These are phyloP conservation scores for Colletotrichum musae DNA, from an alignment of 2,329 filamentous ascomycete genomes.

Conservation along the genomic window DNA sequence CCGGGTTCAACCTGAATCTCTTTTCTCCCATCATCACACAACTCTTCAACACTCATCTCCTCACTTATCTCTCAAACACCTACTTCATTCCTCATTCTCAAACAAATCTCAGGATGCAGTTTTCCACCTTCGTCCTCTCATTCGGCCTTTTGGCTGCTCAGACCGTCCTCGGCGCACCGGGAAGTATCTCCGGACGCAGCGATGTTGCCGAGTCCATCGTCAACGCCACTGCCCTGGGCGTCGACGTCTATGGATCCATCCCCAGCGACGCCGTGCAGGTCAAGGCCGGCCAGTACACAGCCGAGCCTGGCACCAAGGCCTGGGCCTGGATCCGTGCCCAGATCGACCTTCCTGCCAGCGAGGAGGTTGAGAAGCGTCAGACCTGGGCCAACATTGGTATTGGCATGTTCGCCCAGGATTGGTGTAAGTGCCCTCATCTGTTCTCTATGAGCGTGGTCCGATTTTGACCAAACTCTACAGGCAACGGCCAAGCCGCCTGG, in stretches of 20 bases:
- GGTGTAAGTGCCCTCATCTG: constrained; percentile 28
- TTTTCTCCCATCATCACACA: too few species aligned
- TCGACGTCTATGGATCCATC: constrained; percentile 43
- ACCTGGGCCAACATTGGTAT: constrained; percentile 42
- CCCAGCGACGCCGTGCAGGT: constrained; percentile 42
- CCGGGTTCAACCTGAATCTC: too few species aligned
- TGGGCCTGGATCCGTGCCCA: constrained; percentile 44
- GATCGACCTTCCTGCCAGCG: constrained; percentile 36
- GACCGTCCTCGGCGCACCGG: constrained; percentile 2
- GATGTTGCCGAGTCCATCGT: constrained; percentile 25
- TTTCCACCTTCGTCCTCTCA: not conserved
- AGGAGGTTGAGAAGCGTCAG: constrained; percentile 38
- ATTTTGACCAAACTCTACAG: constrained; percentile 10
- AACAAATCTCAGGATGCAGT: constrained; percentile 4
- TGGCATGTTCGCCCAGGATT: constrained; percentile 40
- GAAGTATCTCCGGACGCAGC: not conserved
- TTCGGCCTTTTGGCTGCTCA: constrained; percentile 3
- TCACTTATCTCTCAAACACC: not conserved
- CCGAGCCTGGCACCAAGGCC: constrained; percentile 42
- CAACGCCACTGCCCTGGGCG: constrained; percentile 25
- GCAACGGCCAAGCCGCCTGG: constrained; percentile 40
- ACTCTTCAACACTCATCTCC: too few species aligned
- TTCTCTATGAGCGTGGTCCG: not conserved
- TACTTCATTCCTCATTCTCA: not conserved
- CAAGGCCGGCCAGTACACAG: constrained; percentile 41